These are phyloP conservation scores for Aspergillus aculeatus DNA, from an alignment of 2,329 filamentous ascomycete genomes.

Conservation along the genomic window DNA sequence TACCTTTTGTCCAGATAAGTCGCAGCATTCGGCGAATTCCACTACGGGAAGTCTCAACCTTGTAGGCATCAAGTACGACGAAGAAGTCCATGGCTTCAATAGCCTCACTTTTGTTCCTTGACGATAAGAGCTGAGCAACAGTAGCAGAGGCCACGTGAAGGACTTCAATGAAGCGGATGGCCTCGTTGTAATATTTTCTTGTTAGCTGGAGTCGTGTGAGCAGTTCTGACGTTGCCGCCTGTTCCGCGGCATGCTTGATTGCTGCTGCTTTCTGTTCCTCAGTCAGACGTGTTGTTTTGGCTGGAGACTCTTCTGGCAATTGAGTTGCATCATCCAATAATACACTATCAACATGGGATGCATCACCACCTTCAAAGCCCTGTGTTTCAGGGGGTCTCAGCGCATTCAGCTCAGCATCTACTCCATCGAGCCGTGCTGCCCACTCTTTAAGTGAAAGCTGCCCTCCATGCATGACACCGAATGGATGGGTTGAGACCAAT, in stretches of 20 bases:
- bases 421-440: slow-evolving; percentile 75
- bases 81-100: slow-evolving; percentile 99
- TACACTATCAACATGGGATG: slow-evolving; percentile 71
- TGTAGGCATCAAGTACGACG: slow-evolving; percentile 91
- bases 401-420: slow-evolving; percentile 77
- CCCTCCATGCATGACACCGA: slow-evolving; percentile 85
- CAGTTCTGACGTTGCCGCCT: slow-evolving; percentile 83
- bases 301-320: slow-evolving; percentile 63
- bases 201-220: slow-evolving; percentile 86
- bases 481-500: slow-evolving; percentile 90
- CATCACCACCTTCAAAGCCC: slow-evolving; percentile 66
- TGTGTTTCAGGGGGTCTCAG: slow-evolving; percentile 73
- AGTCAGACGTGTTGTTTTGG: slow-evolving; percentile 67
- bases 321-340: slow-evolving; percentile 88
- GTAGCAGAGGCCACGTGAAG: slow-evolving; percentile 77
- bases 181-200: slow-evolving; percentile 88
- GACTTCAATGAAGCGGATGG: slow-evolving; percentile 88
- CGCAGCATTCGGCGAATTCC: slow-evolving; percentile 95
- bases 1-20: slow-evolving; percentile 98
- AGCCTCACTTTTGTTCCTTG: slow-evolving; percentile 96
- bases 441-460: slow-evolving; percentile 83
- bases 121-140: slow-evolving; percentile 84
- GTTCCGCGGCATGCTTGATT: slow-evolving; percentile 76
- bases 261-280: slow-evolving; percentile 74
- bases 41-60: slow-evolving; percentile 85